A percentile compares a stretch with the other conserved stretches of the same genome.
phyloP scores from a whole-genome alignment of 2,329 filamentous ascomycete genomes.

The Aspergillus texensis region DNA sequence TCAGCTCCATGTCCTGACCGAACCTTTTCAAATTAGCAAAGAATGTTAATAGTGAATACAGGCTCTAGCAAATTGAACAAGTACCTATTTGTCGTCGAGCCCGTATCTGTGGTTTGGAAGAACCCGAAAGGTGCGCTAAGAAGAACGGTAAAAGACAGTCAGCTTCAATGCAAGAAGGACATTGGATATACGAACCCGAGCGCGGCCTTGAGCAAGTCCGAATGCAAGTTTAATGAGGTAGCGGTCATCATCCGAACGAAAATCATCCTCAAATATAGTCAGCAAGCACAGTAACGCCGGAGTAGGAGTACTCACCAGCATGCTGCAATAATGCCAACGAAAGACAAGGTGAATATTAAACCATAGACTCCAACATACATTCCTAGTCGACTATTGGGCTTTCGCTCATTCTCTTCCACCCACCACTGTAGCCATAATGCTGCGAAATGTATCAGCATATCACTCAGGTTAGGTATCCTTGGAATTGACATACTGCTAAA shows the following conservation, averaged over 20 bases:
- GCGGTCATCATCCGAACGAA: neutral
- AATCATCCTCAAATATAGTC: neutral
- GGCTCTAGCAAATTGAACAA: neutral
- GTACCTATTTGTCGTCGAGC: neutral
- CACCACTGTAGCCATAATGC: conserved; percentile 54
- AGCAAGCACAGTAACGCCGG: neutral
- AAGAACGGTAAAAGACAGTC: neutral
- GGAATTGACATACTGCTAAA: neutral
- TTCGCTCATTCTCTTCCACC: conserved; percentile 45
- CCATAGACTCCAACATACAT: conserved; percentile 44
- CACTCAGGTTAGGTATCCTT: neutral
- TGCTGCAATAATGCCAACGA: neutral
- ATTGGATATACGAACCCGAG: neutral
- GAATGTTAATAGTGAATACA: neutral
- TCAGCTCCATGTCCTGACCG: neutral
- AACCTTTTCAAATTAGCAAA: neutral
- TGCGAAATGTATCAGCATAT: conserved; percentile 12
- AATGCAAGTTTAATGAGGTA: neutral
- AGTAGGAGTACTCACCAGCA: neutral
- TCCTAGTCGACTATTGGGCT: conserved; percentile 41
- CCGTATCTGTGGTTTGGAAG: neutral
- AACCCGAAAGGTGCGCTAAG: neutral
- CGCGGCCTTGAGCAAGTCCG: neutral
- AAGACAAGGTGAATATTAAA: neutral
- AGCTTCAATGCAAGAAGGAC: neutral